Evolutionary conservation across 306 rosid species (phyloP), one percentile per base, ranked within the genome.

Genomic region (Begonia peltatifolia): DNA sequence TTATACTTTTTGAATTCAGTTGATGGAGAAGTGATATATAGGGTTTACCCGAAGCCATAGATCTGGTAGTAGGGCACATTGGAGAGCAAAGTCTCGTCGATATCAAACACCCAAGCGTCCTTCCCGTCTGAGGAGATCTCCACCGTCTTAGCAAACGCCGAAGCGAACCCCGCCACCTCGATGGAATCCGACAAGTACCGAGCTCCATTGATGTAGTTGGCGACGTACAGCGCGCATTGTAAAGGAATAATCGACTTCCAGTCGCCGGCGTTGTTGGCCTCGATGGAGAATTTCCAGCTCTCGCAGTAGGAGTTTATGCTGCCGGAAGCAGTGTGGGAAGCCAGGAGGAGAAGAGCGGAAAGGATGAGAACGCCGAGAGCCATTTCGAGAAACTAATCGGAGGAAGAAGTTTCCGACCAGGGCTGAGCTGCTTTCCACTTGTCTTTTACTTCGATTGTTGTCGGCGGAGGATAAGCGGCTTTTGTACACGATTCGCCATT

Each of bases 231-330:
- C 10, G 12, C 9, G 69, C 97, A 90, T 51, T 63, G 48, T 4
- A 41, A 36, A 35, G 87, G 94, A n/a, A 30, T 30, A 7, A 85
- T 59, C 6, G 41, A 59, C 2, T 68, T 9, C 95, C 95, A 90
- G 10, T 10, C 1, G 0, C 95, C 94, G 13, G 76, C 87, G 66
- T 81, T 69, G 67, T 90, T 85, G 43, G 84, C 80, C 74, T 90
- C 95, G 10, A 80, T 75, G 48, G 92, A 52, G 46, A 90, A 75
- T 57, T 84, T 71, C 95, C 95, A 90, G 76, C 92, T 85, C 49
- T 83, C 97, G 42, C 53, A 58, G 9, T 11, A 12, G 51, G 16
- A 44, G n/a, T n/a, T 44, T 10, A 10, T 2, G 48, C 6, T 7
- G 14, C 14, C 1, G 38, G 7, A 30, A 7, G 9, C 38, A 5